Evolutionary conservation across 306 rosid genomes (phyloP), one percentile per base, ranked within the genome.

Genomic region (Chamaecrista fasciculata): DNA sequence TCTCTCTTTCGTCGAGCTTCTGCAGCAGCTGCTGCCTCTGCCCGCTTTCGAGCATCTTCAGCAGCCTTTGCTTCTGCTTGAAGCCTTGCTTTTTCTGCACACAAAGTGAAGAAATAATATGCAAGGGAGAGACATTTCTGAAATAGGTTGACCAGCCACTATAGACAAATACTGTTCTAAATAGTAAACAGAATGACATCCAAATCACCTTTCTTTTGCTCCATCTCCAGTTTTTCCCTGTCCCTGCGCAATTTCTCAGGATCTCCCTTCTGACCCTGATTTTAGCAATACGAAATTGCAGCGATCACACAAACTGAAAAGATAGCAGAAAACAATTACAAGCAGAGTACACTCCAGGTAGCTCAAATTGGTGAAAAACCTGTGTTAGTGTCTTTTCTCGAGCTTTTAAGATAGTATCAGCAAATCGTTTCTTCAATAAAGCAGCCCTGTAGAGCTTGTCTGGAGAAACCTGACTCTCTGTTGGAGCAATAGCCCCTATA

Each of bases 51-150:
- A 46, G 96, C 97, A 42, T 86, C 94, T 80, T 85, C 90, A 15
- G 97, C 97, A 34, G 96, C 96, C 78, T 85, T 83, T 6, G 94
- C 97, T 86, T 89, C 96, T 60, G 96, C 93, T 85, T 76, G 91
- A 59, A 89, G 62, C 73, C 91, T 83, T 0, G 96, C 94, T 75
- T 85, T 91, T 82, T 89, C 97, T 91, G 86, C 59, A 65, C 72
- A 25, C 11, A 7, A n/a, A 34, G 4, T n/a, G 19, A 34, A 12
- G 10, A 9, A 59, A 18, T 36, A 16, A 40, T 18, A 59, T 21
- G 44, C 24, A 23, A 39, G 33, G 29, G 37, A 70, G n/a, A n/a
- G n/a, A 74, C 53, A n/a, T n/a, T n/a, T n/a, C n/a, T n/a, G n/a
- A n/a, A n/a, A n/a, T n/a, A n/a, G n/a, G n/a, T n/a, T n/a, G n/a